Evolutionary conservation across 345 rosid species (phyloP).

Genomic region (Draba incana): DNA sequence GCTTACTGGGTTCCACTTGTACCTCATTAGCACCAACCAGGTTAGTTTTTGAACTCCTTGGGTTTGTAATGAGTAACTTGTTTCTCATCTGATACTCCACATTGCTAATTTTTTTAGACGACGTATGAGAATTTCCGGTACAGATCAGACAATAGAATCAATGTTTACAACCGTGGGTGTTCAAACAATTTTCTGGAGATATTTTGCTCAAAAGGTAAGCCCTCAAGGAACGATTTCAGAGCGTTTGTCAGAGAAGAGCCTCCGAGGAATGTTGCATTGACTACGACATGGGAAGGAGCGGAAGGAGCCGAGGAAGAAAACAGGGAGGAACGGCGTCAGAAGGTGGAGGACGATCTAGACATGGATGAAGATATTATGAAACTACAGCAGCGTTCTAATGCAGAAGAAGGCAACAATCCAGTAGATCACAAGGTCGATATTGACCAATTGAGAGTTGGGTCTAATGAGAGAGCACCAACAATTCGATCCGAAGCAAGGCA

Average conservation of each 20-base stretch:
- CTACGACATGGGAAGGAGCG: conserved; percentile 49
- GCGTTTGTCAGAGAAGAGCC: conserved; percentile 67
- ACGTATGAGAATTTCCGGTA: conserved; percentile 92
- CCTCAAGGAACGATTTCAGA: conserved; percentile 80
- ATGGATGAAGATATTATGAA: conserved; percentile 77
- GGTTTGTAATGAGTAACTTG: background rate
- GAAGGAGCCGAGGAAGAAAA: conserved; percentile 48
- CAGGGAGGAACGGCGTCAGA: conserved; percentile 59
- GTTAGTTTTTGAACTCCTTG: conserved; percentile 46
- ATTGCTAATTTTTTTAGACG: conserved; percentile 54
- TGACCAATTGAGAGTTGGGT: conserved; percentile 50
- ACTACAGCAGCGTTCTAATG: conserved; percentile 68
- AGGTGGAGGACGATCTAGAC: conserved; percentile 84
- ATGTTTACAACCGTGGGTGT: conserved; percentile 66
- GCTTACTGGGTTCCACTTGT: conserved; percentile 89
- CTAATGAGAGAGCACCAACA: conserved; percentile 66
- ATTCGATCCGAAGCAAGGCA: conserved; percentile 61
- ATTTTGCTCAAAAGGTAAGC: conserved; percentile 70
- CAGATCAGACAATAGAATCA: conserved; percentile 72
- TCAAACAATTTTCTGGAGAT: conserved; percentile 67
- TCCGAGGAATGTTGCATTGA: conserved; percentile 51
- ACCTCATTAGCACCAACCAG: conserved; percentile 92
- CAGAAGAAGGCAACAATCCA: conserved; percentile 58
- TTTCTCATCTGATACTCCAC: background rate
- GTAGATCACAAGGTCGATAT: conserved; percentile 49